phyloP scores from a whole-genome alignment of 177 flowering plant genomes.

The Vitis hybrid region DNA sequence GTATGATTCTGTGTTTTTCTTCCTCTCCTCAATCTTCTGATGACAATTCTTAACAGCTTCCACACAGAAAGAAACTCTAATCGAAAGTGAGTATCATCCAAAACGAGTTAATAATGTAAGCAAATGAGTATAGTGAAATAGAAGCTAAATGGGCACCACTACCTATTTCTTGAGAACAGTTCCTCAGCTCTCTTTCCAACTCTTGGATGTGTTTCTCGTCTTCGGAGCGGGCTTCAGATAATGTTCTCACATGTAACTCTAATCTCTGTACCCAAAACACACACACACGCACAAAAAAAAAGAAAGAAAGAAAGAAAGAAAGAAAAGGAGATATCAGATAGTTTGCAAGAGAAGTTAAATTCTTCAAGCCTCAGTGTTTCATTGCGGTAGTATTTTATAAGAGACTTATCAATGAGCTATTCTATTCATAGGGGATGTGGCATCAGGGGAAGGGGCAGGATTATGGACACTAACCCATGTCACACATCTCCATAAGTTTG shows the following conservation, averaged over 20 bases:
- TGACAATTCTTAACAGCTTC: background rate
- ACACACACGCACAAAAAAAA: too few species aligned
- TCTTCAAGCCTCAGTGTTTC: background rate
- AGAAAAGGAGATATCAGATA: slow-evolving; percentile 1
- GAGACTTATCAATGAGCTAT: too few species aligned
- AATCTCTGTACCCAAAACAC: slow-evolving; percentile 41
- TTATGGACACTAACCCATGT: too few species aligned
- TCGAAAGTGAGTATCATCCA: background rate
- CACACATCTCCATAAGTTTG: too few species aligned
- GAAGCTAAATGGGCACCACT: slow-evolving; percentile 7
- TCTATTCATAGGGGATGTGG: too few species aligned
- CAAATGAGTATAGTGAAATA: background rate
- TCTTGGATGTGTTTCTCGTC: slow-evolving; percentile 56
- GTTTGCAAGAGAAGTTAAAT: background rate
- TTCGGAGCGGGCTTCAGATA: slow-evolving; percentile 53
- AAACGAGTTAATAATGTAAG: background rate
- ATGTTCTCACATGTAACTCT: slow-evolving; percentile 56
- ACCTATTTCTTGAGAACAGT: slow-evolving; percentile 82
- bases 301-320: background rate
- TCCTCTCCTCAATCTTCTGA: too few species aligned
- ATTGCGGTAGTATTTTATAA: background rate
- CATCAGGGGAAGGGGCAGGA: too few species aligned
- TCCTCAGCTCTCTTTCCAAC: slow-evolving; percentile 67
- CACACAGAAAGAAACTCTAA: background rate
- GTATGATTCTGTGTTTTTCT: too few species aligned